Evolutionary conservation across 257 asterid species (phyloP).

Genomic region (Nicotiana paniculata): DNA sequence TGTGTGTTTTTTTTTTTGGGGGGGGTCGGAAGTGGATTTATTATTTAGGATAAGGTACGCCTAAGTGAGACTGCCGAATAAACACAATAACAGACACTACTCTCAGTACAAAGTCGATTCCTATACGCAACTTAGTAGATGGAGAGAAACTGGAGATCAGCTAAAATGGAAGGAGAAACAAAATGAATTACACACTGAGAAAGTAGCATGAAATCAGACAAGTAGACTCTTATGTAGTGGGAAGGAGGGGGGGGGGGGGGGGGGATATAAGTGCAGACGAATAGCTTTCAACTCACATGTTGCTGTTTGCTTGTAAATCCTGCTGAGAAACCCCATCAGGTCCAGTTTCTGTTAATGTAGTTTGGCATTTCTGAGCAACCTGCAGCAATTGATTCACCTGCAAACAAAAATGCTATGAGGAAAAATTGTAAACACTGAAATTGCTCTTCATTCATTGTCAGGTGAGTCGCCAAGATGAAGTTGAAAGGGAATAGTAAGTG

Average conservation of each 20-base stretch:
- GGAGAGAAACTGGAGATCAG: neutral
- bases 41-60: neutral
- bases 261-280: neutral
- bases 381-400: slow-evolving; percentile 92
- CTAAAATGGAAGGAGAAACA: neutral
- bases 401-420: slow-evolving; percentile 3
- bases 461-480: neutral
- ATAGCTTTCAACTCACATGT: slow-evolving; percentile 48
- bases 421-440: neutral
- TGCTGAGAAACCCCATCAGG: slow-evolving; percentile 78
- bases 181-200: neutral
- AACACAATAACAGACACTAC: neutral
- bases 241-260: neutral
- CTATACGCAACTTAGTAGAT: neutral
- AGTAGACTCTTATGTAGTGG: neutral
- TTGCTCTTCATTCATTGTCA: neutral
- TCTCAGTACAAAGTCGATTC: neutral
- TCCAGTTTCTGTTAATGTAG: slow-evolving; percentile 81
- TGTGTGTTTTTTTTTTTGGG: too few relatives aligned
- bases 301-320: slow-evolving; percentile 86
- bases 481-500: neutral
- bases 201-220: neutral
- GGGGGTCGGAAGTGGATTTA: neutral
- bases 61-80: neutral
- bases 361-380: slow-evolving; percentile 97